Percentiles rank a stretch among this genome's conserved stretches.
Evolutionary conservation across 345 rosid species (phyloP).

Genomic region (Acer yangbiense): DNA sequence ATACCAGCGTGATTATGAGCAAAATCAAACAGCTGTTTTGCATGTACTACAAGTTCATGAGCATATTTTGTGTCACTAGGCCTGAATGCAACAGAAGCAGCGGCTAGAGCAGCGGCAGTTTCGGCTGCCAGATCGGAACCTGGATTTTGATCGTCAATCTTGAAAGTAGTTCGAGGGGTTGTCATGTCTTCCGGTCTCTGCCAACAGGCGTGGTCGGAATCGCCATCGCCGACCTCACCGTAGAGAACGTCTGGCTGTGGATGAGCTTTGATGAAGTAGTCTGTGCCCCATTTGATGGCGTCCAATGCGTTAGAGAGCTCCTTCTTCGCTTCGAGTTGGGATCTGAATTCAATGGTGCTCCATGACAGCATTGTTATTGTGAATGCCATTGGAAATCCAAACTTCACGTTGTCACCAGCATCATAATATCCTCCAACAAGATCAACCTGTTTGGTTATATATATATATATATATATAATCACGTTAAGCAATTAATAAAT

Average conservation of each 20-base stretch:
- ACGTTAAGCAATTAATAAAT: no score
- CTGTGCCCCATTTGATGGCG: slow-evolving; percentile 71
- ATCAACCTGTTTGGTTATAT: slow-evolving; percentile 39
- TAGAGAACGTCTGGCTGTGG: slow-evolving; percentile 49
- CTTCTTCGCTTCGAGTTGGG: slow-evolving; percentile 25
- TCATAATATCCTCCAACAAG: slow-evolving; percentile 79
- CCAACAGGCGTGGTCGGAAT: slow-evolving; percentile 69
- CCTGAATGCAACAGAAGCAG: slow-evolving; percentile 59
- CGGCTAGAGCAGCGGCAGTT: slow-evolving; percentile 72
- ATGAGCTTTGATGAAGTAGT: slow-evolving; percentile 70
- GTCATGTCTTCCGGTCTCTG: slow-evolving; percentile 81
- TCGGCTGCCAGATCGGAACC: slow-evolving; percentile 76
- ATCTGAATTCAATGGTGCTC: slow-evolving; percentile 59
- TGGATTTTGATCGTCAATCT: slow-evolving; percentile 46
- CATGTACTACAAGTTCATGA: slow-evolving; percentile 45
- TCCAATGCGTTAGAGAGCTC: slow-evolving; percentile 47
- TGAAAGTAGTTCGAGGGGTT: slow-evolving; percentile 47
- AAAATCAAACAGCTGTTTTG: slow-evolving; percentile 52
- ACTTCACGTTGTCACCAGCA: slow-evolving; percentile 77
- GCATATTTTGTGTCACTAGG: slow-evolving; percentile 34
- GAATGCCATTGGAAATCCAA: slow-evolving; percentile 79
- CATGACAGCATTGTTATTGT: slow-evolving; percentile 69
- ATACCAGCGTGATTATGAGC: slow-evolving; percentile 32
- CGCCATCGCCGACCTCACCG: slow-evolving; percentile 61
- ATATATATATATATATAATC: no score